A percentile compares a stretch with the other conserved stretches of the same genome.
Conservation (phyloP, 176 grass and related monocot genomes). For the Juncus effusus region DNA sequence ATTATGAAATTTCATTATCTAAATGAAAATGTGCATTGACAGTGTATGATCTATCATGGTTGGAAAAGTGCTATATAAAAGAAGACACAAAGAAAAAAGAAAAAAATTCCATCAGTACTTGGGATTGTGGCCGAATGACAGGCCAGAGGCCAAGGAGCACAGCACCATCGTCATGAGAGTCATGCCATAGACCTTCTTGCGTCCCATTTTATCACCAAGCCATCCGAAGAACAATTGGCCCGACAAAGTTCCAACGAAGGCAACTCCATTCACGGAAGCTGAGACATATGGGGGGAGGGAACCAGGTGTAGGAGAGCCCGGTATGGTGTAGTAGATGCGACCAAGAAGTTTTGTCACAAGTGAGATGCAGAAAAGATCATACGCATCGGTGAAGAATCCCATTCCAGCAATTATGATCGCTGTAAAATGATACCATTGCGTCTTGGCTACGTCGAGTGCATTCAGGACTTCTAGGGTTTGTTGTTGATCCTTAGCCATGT, state of each 20-base stretch:
- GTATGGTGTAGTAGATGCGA: constrained; percentile 46
- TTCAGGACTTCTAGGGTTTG: constrained; percentile 4
- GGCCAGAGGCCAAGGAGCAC: constrained; percentile 41
- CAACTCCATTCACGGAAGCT: constrained; percentile 44
- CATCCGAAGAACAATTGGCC: constrained; percentile 56
- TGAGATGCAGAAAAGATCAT: constrained; percentile 60
- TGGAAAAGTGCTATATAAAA: no score
- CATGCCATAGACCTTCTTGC: constrained; percentile 44
- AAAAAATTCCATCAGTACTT: no score
- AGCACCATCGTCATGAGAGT: constrained; percentile 38
- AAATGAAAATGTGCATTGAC: no score
- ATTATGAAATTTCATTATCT: no score
- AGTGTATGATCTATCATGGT: no score
- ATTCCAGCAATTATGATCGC: constrained; percentile 45
- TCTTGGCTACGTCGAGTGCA: constrained; percentile 39
- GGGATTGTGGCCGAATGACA: constrained; percentile 31
- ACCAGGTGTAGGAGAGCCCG: constrained; percentile 36
- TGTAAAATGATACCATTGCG: constrained; percentile 52
- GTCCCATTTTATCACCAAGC: constrained; percentile 45
- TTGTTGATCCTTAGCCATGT: neutral
- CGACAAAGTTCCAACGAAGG: constrained; percentile 42
- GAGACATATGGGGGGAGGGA: constrained; percentile 42
- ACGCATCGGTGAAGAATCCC: constrained; percentile 62
- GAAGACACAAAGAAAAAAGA: no score
- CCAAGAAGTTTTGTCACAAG: constrained; percentile 48